Conservation (phyloP, 2,329 filamentous ascomycete genomes). For the Trichoderma oligosporum region DNA sequence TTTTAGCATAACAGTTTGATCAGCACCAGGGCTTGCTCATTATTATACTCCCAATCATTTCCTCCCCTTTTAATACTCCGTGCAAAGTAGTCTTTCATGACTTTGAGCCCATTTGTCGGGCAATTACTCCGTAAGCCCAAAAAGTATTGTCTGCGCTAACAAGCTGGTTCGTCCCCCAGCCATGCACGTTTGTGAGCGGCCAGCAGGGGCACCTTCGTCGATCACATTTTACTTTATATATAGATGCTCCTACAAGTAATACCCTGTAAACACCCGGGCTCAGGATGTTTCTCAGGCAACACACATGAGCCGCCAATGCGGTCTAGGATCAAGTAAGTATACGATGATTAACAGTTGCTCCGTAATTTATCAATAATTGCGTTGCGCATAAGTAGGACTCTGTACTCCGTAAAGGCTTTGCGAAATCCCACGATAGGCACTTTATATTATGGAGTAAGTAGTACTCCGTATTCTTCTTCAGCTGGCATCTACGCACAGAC, state of each 20-base stretch:
- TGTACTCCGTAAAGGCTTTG: no score
- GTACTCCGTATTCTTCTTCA: no score
- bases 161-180: not conserved
- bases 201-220: constrained; percentile 13
- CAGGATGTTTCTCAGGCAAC: not conserved
- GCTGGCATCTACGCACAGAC: constrained; percentile 11
- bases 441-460: no score
- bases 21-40: not conserved
- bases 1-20: not conserved
- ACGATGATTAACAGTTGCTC: not conserved
- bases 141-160: not conserved
- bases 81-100: no score
- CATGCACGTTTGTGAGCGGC: constrained; percentile 3
- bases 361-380: no score
- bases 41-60: constrained; percentile 12
- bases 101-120: not conserved
- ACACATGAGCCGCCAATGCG: constrained; percentile 2
- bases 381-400: no score
- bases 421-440: no score
- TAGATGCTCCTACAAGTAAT: not conserved
- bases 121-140: not conserved
- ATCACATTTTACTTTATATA: not conserved
- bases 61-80: constrained; percentile 2
- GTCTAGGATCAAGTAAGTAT: no score
- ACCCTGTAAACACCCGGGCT: not conserved